Evolutionary conservation across 1,284 basidiomycete genomes (phyloP), one percentile per base, ranked within the genome.

Genomic region (Cryptococcus wingfieldii): DNA sequence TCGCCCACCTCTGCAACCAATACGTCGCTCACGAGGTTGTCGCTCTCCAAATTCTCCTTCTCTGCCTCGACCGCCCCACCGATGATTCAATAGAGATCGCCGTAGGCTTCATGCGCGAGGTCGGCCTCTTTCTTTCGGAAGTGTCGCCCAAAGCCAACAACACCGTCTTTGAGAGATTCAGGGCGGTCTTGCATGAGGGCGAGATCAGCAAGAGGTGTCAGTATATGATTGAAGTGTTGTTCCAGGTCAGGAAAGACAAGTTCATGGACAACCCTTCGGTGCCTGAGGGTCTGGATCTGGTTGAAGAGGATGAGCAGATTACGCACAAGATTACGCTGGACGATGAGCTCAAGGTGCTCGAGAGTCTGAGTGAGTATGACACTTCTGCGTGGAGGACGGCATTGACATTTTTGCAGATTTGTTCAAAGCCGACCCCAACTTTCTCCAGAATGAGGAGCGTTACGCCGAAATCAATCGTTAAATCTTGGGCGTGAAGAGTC

Each of bases 171-270:
- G 96, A 98, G 74, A 88, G 93, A 39, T 98, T 98, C 83, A 86
- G 95, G 48, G 90, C 91, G 0, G 92, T 98, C 6, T 80, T 99
- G 44, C 96, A 98, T 77, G 96, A 98, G 75, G 93, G 91, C 46
- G 80, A 83, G 42, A 95, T 98, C 76, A 91, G 89, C 70, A 94
- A 98, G 70, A 86, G 96, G 64, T 92, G 97, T 27, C 95, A 98
- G 73, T 99, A 97, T 79, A 98, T 98, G 96, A 93, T 99, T 69
- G 96, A 98, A 78, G 95, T 98, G 5, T 81, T 96, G 51, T 96
- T 97, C 88, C 93, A 96, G 76, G 90, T 97, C 10, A 83, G 95
- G 63, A 95, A 96, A 79, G 96, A 99, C 80, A 92, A 90, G 76
- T 98, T 91, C 82, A 97, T 97, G 81, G 95, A 98, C 75, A 97